phyloP scores from a whole-genome alignment of 108 stramenopile genomes.

The Pseudonitzschia delicatissima region DNA sequence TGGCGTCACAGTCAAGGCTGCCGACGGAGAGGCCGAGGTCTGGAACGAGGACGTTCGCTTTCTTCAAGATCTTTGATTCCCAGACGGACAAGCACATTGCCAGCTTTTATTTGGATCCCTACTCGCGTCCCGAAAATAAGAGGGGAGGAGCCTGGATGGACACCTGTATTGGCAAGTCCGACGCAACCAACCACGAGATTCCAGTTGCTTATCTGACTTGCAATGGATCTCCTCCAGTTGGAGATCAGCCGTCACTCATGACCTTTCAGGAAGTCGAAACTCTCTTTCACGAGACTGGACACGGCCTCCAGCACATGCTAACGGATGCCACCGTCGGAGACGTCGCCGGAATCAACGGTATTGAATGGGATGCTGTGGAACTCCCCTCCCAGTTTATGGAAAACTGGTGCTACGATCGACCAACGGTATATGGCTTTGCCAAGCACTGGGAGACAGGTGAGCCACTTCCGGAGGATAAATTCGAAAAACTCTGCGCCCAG shows the following conservation, averaged over 20 bases:
- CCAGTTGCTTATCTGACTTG: conserved; percentile 98
- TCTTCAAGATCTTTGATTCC: conserved; percentile 92
- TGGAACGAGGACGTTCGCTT: conserved; percentile 96
- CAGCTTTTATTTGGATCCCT: conserved; percentile 96
- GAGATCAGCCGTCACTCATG: conserved; percentile 94
- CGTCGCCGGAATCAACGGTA: conserved; percentile 95
- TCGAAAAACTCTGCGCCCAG: conserved; percentile 91
- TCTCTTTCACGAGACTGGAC: conserved; percentile 95
- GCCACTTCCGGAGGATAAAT: conserved; percentile 94
- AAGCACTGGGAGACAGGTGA: conserved; percentile 97
- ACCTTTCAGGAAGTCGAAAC: conserved; percentile 98
- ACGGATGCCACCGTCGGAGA: conserved; percentile 92
- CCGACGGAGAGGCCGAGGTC: conserved; percentile 90
- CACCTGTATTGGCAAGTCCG: conserved; percentile 89
- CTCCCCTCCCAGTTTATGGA: conserved; percentile 99
- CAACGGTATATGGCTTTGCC: conserved; percentile 91
- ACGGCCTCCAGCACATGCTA: conserved; percentile 96
- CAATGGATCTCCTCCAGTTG: conserved; percentile 98
- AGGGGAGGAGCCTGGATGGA: conserved; percentile 97
- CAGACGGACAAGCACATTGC: conserved; percentile 86
- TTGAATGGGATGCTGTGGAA: conserved; percentile 99
- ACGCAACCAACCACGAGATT: conserved; percentile 72
- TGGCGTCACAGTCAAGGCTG: conserved; percentile 78
- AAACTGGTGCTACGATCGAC: conserved; percentile 96
- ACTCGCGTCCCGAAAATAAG: conserved; percentile 95